A percentile compares a stretch with the other conserved stretches of the same genome.
Conservation (phyloP, 2,329 filamentous ascomycete genomes). For the Neonectria neomacrospora region DNA sequence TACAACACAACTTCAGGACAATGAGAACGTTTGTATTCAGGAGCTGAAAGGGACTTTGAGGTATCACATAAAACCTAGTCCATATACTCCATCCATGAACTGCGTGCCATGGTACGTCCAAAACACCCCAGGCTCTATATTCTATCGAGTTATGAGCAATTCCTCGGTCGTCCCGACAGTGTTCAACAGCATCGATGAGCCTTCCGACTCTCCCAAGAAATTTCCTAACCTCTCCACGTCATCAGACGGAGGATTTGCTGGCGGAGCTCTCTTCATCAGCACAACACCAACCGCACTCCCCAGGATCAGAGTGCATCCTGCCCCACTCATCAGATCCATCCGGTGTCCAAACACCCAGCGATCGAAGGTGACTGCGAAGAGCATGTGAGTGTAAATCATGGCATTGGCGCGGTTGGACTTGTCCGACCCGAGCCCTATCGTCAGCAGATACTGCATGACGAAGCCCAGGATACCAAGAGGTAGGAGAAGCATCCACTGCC, state of each 20-base stretch:
- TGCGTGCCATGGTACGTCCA: neutral
- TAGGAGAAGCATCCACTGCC: conserved; percentile 74
- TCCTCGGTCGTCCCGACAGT: conserved; percentile 44
- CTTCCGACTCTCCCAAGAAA: conserved; percentile 49
- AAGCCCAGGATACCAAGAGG: conserved; percentile 81
- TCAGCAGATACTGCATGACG: conserved; percentile 86
- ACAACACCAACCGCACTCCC: conserved; percentile 64
- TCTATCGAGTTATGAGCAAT: conserved; percentile 31
- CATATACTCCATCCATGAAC: neutral
- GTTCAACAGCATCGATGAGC: conserved; percentile 54
- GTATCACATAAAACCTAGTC: neutral
- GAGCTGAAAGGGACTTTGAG: neutral
- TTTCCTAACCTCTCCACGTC: conserved; percentile 51
- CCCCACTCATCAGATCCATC: conserved; percentile 61
- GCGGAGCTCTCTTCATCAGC: conserved; percentile 54
- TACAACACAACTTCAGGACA: too few species aligned
- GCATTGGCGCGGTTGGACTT: conserved; percentile 68
- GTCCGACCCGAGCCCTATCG: conserved; percentile 78
- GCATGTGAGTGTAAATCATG: conserved; percentile 69
- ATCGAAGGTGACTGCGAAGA: conserved; percentile 66
- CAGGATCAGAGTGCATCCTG: conserved; percentile 63
- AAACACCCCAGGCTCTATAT: neutral
- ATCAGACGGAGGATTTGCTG: conserved; percentile 36
- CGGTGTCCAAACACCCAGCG: conserved; percentile 62
- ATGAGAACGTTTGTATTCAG: neutral